Conservation (phyloP, 768 basidiomycete genomes). For the Cystofilobasidium macerans region DNA sequence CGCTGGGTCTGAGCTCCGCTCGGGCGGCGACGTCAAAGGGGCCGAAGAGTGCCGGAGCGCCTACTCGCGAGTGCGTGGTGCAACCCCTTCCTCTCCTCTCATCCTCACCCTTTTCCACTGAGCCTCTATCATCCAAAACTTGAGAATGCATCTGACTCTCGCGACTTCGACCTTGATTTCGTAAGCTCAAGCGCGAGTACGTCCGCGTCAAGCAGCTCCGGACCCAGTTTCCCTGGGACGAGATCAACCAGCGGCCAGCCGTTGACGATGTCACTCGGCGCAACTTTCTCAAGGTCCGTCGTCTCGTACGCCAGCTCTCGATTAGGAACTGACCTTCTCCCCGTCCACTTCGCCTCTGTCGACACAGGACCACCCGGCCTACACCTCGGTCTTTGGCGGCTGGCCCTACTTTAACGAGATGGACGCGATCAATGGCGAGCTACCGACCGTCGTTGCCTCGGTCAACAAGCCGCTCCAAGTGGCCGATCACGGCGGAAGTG, state of each 20-base stretch:
- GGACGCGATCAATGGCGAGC: conserved; percentile 2
- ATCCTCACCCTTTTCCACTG: no score
- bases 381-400: background rate
- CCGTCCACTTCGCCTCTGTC: background rate
- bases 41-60: conserved; percentile 11
- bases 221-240: background rate
- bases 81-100: background rate
- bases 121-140: no score
- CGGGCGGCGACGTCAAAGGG: conserved; percentile 9
- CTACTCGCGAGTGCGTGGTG: background rate
- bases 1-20: background rate
- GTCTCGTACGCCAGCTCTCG: no score
- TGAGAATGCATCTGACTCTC: background rate
- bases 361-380: background rate
- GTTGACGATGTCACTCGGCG: background rate
- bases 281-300: conserved; percentile 4
- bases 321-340: background rate
- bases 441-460: background rate
- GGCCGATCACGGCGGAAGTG: background rate
- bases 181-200: conserved; percentile 5
- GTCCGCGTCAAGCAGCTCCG: conserved; percentile 7
- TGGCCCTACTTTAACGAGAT: conserved; percentile 2
- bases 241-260: background rate
- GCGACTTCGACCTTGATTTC: no score
- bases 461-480: conserved; percentile 3